Evolutionary conservation across 495 filamentous ascomycete genomes (phyloP), one percentile per base, ranked within the genome.

Genomic region (Xylaria grammica): DNA sequence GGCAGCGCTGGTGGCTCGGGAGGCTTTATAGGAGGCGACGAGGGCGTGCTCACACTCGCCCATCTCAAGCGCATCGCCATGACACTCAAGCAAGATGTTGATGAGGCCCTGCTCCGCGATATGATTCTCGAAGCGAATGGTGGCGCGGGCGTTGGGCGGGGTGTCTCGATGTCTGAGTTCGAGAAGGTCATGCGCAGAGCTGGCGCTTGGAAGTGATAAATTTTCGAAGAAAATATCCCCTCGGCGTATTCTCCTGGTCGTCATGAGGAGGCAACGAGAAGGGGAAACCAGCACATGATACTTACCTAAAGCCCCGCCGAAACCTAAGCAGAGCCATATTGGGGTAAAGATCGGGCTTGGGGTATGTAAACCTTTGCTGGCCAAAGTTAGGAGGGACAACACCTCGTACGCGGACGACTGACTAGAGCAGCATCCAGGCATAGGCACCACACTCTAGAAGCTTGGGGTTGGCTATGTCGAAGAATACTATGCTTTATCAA

Each of bases 81-180:
- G 69, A 86, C 92, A 64, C 75, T 99, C 70, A 89, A 91, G 74
- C 92, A 96, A 69, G 84, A 90, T 65, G 87, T 97, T 32, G 83
- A 83, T 19, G 95, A 97, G 68, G 85, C 91, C 22, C 69, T 96
- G 73, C 77, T 99, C 67, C 84, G 82, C 76, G 92, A 97, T 81
- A 99, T 99, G 95, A 88, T 99, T 48, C 72, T 90, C 42, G 95
- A 97, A 81, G 95, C 92, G 65, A 96, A 94, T 75, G 93, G 90
- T 0, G 92, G 91, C 3, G 86, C 79, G 6, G 89, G 90, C 13
- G 81, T 93, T 9, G 83, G 82, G 30, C 83, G 77, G 60, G 93
- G 92, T 10, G 95, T 97, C 29, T 84, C 81, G 49, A 76, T 87
- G 69, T 89, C 88, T 51, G 91, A 96, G 73, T 97, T 97, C 75